Evolutionary conservation across 2,329 filamentous ascomycete genomes (phyloP).

Genomic region (Lithohypha guttulata): DNA sequence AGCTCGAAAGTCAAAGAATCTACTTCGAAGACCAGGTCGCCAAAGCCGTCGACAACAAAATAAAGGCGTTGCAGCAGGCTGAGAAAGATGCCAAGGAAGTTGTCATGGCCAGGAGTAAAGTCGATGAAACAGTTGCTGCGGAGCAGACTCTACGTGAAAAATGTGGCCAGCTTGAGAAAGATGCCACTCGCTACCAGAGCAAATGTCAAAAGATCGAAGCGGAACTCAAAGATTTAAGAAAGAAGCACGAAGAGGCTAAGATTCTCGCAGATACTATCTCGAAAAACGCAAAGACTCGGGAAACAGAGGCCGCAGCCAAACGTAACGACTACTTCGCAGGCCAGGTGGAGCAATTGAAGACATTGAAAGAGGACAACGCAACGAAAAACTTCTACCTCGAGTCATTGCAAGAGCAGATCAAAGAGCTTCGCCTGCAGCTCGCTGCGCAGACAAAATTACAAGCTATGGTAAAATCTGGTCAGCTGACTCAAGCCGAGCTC

Average conservation of each 20-base stretch:
- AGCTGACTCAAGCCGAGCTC: conserved; percentile 71
- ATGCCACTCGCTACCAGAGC: conserved; percentile 57
- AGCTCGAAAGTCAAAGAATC: conserved; percentile 80
- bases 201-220: conserved; percentile 58
- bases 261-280: conserved; percentile 70
- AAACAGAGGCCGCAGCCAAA: conserved; percentile 43
- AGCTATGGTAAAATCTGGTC: conserved; percentile 46
- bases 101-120: conserved; percentile 48
- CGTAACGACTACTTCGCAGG: conserved; percentile 35
- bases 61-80: conserved; percentile 53
- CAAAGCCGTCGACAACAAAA: conserved; percentile 81
- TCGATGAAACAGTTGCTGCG: conserved; percentile 43
- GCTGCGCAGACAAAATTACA: conserved; percentile 17
- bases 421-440: conserved; percentile 21
- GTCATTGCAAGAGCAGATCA: conserved; percentile 18
- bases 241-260: conserved; percentile 77
- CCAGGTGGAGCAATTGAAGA: conserved; percentile 11
- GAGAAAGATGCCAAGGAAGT: conserved; percentile 53
- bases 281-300: conserved; percentile 60
- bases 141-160: conserved; percentile 53
- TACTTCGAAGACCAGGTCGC: conserved; percentile 92
- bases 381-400: conserved; percentile 21
- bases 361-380: conserved; percentile 22
- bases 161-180: conserved; percentile 53
- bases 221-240: conserved; percentile 63